Evolutionary conservation across 352 stramenopile genomes (phyloP).

Genomic region (Ophiocytium majus): DNA sequence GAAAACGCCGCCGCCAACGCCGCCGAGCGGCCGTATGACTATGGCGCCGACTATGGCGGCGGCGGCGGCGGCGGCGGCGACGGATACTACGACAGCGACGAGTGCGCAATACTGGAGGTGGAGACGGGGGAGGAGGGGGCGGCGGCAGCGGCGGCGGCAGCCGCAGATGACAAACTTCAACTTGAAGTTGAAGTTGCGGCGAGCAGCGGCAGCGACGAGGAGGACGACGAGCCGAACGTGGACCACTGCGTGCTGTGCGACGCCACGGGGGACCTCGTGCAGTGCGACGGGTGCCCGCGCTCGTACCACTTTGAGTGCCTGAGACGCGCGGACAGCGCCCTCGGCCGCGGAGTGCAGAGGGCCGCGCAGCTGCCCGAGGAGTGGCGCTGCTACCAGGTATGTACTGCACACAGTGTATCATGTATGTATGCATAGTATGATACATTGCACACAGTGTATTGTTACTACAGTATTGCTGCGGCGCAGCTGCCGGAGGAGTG

Average conservation of each 20-base stretch:
- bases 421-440: too few species aligned
- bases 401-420: too few species aligned
- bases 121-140: background rate
- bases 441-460: too few species aligned
- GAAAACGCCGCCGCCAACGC: too few species aligned
- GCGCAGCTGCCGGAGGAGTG: background rate
- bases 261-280: background rate
- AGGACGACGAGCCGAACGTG: background rate
- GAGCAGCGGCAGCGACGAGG: background rate
- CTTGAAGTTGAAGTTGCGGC: background rate
- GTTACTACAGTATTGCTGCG: too few species aligned
- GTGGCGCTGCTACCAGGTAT: background rate
- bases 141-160: background rate
- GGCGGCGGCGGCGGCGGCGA: background rate
- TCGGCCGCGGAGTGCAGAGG: too few species aligned
- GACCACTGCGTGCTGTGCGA: constrained; percentile 14
- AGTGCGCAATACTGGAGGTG: background rate
- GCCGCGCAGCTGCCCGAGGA: too few species aligned
- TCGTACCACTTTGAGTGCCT: constrained; percentile 17
- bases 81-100: background rate
- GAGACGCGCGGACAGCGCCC: too few species aligned
- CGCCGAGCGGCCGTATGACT: background rate
- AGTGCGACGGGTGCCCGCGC: constrained; percentile 14
- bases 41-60: too few species aligned
- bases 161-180: too few species aligned